Conservation (phyloP, 2,329 filamentous ascomycete genomes). For the Phialophora tarda region DNA sequence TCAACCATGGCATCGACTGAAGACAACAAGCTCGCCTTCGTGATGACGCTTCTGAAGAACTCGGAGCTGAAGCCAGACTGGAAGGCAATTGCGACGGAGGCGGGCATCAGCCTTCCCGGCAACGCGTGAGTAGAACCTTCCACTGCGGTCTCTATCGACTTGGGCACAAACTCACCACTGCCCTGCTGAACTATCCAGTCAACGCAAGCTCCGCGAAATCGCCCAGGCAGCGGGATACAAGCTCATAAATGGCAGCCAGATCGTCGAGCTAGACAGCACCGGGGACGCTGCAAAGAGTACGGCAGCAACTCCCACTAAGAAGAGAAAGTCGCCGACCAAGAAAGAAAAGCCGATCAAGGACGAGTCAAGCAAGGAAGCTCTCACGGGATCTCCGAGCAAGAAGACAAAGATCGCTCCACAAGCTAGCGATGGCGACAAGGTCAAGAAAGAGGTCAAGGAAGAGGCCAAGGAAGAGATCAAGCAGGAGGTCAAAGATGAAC, state of each 20-base stretch:
- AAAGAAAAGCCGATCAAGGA: neutral
- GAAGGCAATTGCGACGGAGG: neutral
- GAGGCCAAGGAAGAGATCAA: neutral
- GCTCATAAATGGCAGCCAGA: constrained; percentile 10
- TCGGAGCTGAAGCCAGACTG: neutral
- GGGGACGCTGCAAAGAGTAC: neutral
- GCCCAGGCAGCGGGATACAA: neutral
- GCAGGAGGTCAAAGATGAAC: neutral
- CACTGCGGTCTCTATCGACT: neutral
- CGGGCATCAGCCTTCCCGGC: neutral
- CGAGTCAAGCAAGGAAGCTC: neutral
- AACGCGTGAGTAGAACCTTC: constrained; percentile 3
- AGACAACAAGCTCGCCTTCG: neutral
- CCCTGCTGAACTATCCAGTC: neutral
- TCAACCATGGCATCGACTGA: neutral
- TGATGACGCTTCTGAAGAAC: constrained; percentile 1
- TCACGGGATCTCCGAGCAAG: neutral
- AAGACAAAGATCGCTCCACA: neutral
- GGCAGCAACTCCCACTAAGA: neutral
- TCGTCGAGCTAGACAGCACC: constrained; percentile 8
- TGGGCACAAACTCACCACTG: neutral
- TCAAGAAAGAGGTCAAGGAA: neutral
- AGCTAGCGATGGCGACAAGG: neutral
- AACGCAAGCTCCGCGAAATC: neutral
- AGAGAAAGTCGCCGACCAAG: constrained; percentile 1